phyloP scores from a whole-genome alignment of 1,284 basidiomycete genomes.

The Ustanciosporium gigantosporum region DNA sequence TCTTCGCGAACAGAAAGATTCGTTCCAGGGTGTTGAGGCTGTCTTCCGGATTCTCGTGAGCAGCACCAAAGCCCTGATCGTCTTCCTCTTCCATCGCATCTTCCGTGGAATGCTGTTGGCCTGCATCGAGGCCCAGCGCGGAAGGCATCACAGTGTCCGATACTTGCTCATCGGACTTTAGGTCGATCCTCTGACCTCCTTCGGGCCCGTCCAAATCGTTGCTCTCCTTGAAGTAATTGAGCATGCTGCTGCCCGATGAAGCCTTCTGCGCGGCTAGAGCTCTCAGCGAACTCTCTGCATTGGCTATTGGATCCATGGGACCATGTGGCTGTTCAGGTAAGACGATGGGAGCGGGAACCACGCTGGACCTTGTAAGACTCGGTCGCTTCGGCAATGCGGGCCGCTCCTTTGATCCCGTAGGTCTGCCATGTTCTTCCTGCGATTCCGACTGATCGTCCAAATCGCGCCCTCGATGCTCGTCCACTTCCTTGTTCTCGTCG shows the following conservation, averaged over 20 bases:
- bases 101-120: slow-evolving; percentile 9
- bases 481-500: not conserved
- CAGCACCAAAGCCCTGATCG: slow-evolving; percentile 12
- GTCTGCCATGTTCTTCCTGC: not conserved
- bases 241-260: slow-evolving; percentile 28
- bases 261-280: slow-evolving; percentile 30
- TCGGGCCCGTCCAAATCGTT: slow-evolving; percentile 1
- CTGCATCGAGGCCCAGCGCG: slow-evolving; percentile 33
- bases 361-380: slow-evolving; percentile 41
- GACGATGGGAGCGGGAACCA: slow-evolving; percentile 37
- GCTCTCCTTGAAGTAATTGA: slow-evolving; percentile 40
- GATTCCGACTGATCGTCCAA: too few species aligned
- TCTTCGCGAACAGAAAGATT: slow-evolving; percentile 89
- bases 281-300: slow-evolving; percentile 23
- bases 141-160: slow-evolving; percentile 26
- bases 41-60: slow-evolving; percentile 25
- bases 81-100: slow-evolving; percentile 21
- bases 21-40: slow-evolving; percentile 77
- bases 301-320: slow-evolving; percentile 20
- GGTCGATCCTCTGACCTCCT: slow-evolving; percentile 8
- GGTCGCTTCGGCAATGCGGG: slow-evolving; percentile 44
- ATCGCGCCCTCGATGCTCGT: too few species aligned
- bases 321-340: slow-evolving; percentile 12
- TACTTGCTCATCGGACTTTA: slow-evolving; percentile 16
- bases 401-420: slow-evolving; percentile 2